A percentile compares a stretch with the other conserved stretches of the same genome.
phyloP scores from a whole-genome alignment of 73 alveolate species.

The Effrenium voratum region DNA sequence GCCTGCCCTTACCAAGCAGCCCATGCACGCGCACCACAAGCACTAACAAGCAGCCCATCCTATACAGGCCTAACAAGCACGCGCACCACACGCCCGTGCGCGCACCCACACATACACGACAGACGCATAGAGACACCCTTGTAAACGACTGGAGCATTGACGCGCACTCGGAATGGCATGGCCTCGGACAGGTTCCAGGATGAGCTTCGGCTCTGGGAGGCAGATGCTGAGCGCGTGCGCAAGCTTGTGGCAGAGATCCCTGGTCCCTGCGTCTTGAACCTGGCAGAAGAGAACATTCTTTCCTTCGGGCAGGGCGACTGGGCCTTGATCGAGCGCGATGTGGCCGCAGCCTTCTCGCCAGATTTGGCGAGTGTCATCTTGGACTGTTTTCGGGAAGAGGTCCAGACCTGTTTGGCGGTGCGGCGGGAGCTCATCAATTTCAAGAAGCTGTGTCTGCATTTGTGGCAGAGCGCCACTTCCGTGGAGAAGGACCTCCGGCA shows the following conservation, averaged over 20 bases:
- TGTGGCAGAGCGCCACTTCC: conserved; percentile 53
- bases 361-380: not conserved
- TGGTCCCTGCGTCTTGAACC: conserved; percentile 49
- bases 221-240: conserved; percentile 1
- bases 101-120: not conserved
- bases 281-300: conserved; percentile 48
- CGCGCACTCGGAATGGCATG: not conserved
- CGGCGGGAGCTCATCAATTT: conserved; percentile 48
- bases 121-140: no score
- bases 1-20: no score
- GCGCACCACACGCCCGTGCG: not conserved
- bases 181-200: not conserved
- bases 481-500: conserved; percentile 82
- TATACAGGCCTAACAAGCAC: no score
- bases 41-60: no score
- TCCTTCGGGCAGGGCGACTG: conserved; percentile 68
- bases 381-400: conserved; percentile 30
- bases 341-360: conserved; percentile 44
- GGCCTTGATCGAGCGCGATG: conserved; percentile 49
- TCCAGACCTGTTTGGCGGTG: conserved; percentile 72
- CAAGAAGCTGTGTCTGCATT: conserved; percentile 67
- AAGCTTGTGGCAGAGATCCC: conserved; percentile 15
- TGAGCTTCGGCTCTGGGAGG: conserved; percentile 42
- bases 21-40: no score
- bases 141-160: no score